Base-by-base conservation (phyloP, 2,329 filamentous ascomycete genomes). In the Calonectria ilicicola region DNA sequence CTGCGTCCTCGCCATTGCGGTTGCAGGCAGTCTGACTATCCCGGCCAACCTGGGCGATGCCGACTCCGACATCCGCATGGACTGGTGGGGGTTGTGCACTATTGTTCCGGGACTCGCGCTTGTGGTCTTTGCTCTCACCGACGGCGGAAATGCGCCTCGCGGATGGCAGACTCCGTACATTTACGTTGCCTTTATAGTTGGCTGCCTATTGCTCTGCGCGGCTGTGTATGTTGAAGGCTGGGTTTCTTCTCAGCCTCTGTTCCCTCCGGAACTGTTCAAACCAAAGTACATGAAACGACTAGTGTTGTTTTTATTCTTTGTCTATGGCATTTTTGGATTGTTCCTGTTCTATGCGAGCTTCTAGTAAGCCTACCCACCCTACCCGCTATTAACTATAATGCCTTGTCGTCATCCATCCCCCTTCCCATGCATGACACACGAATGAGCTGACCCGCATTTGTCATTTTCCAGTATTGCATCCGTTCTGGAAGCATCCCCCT, bases 101-200 rank as follows among this genome's bases (percentile, higher is more conserved):
- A 92, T 92, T 19, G 87, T 94, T 1, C 87, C 88, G 0, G 93
- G 92, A 0, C 82, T 95, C 15, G 87, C 93, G 4, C 87, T 96
- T 27, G 87, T 94, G 74, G 92, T 95, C 1, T 96, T 92, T 77
- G 92, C 94, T 1, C 89, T 96, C 63, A 95, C 93, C 0, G 92
- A 95, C 66, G 92, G 91, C 17, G 89, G 91, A 0, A 90, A 94
- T 81, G 93, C 93, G 0, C 89, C 91, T 0, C 80, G 91, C 4
- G 90, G 92, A 2, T 96, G 94, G 93, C 85, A 83, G 17, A 94
- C 92, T 0, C 92, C 93, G 0, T 94, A 95, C 77, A 92, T 96
- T 47, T 89, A 90, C 58, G 85, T 92, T 19, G 90, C 91, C 0
- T 90, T 96, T 60, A 83, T 91, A 10, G 44, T 93, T 3, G 94